Percentiles rank a stretch among this genome's conserved stretches.
phyloP scores from a whole-genome alignment of 1,139 yeast species.

The Saccharomyces hybrid region DNA sequence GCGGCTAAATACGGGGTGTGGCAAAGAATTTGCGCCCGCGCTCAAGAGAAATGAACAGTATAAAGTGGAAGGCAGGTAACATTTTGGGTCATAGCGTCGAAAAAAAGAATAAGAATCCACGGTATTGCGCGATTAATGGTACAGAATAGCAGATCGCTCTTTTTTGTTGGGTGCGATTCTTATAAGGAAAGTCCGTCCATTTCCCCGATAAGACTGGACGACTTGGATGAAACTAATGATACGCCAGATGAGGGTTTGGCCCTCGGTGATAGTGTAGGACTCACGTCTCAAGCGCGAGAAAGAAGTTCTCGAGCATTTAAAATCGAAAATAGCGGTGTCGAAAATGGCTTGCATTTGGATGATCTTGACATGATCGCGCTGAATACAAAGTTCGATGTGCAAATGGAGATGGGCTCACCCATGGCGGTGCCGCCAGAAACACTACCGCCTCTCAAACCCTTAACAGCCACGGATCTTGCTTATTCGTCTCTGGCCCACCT shows the following conservation, averaged over 20 bases:
- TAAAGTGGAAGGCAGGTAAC: no score
- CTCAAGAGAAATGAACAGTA: no score
- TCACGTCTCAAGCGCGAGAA: background rate
- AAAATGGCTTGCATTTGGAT: slow-evolving; percentile 5
- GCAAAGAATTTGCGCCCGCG: no score
- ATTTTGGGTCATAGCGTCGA: no score
- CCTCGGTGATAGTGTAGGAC: background rate
- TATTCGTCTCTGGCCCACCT: background rate
- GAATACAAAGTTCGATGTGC: slow-evolving; percentile 9
- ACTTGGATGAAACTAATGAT: background rate
- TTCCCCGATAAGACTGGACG: background rate
- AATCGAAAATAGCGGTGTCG: background rate
- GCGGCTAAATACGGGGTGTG: no score
- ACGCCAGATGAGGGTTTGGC: background rate
- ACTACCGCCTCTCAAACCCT: background rate
- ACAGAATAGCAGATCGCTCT: background rate
- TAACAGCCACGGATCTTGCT: background rate
- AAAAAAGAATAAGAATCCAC: no score
- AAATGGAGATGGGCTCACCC: slow-evolving; percentile 10
- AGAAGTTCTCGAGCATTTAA: background rate
- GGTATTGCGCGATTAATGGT: background rate
- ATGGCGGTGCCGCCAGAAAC: slow-evolving; percentile 3
- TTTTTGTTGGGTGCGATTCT: background rate
- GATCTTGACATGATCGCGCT: slow-evolving; percentile 11
- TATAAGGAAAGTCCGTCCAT: background rate